Conservation (phyloP, 2,329 filamentous ascomycete species). For the Trichoderma endophyticum region DNA sequence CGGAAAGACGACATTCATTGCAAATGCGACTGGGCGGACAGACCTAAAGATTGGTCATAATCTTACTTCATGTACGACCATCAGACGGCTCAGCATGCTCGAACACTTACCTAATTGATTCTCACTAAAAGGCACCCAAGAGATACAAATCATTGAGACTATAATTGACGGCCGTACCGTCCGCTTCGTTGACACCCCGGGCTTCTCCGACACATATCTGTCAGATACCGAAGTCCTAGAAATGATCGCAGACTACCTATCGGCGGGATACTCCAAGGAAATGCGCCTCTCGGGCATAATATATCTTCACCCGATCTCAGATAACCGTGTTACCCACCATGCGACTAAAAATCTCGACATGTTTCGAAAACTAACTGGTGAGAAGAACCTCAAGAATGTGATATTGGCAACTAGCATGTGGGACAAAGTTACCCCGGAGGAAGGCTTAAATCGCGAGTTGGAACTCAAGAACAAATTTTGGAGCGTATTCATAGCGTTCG, state of each 20-base stretch:
- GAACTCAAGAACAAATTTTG: slow-evolving; percentile 16
- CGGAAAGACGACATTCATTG: slow-evolving; percentile 33
- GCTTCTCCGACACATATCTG: slow-evolving; percentile 41
- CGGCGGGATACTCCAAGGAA: slow-evolving; percentile 24
- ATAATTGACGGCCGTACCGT: neutral
- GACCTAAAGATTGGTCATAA: slow-evolving; percentile 25
- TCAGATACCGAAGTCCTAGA: slow-evolving; percentile 39
- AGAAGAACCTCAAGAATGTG: slow-evolving; percentile 33
- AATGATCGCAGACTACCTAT: slow-evolving; percentile 36
- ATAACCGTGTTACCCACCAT: slow-evolving; percentile 34
- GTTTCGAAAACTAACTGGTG: slow-evolving; percentile 38
- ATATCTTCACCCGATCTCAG: slow-evolving; percentile 39
- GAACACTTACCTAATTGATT: neutral
- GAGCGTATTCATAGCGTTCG: slow-evolving; percentile 1
- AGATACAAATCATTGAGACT: slow-evolving; percentile 6
- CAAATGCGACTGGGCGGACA: slow-evolving; percentile 22
- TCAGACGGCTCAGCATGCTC: neutral
- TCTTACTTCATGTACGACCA: slow-evolving; percentile 17
- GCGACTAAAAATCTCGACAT: slow-evolving; percentile 36
- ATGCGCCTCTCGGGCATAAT: slow-evolving; percentile 36
- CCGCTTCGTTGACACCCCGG: slow-evolving; percentile 41
- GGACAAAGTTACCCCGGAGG: slow-evolving; percentile 21
- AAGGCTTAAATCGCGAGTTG: slow-evolving; percentile 16
- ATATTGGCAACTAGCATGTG: slow-evolving; percentile 37
- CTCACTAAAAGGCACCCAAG: neutral